Evolutionary conservation across 2,329 filamentous ascomycete genomes (phyloP), one percentile per base, ranked within the genome.

Genomic region (Ophiostoma novo-ulmi): DNA sequence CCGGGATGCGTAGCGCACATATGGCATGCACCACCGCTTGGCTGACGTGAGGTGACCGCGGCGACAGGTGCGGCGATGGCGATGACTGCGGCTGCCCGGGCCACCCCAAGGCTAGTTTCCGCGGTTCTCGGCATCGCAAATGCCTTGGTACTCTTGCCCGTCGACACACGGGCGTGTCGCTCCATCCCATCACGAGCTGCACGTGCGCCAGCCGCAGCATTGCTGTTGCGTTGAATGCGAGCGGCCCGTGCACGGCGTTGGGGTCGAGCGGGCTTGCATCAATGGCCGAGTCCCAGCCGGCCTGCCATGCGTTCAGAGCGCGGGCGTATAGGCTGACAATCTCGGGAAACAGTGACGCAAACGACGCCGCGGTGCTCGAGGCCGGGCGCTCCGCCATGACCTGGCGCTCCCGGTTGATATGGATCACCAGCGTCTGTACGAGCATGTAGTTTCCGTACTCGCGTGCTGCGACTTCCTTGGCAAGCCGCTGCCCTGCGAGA

Each of bases 401-500:
- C 17, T 69, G 52, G 7, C 68, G 36, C 38, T 66, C 69, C 4
- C 58, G 39, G 36, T 70, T 65, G 35, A 70, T 55, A 5, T 70
- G 69, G 5, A 44, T 31, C n/a, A 66, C 35, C 61, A 70, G 44
- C 22, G 58, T 64, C 58, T 66, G 61, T 4, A 70, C 39, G 31
- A 70, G 69, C 61, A 70, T 31, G 41, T 70, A 70, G 61, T 70
- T 70, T 17, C 61, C 69, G 26, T 65, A 70, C 44, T 64, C 69
- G 1, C 58, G 58, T 7, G 39, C 61, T 14, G 38, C 61, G 17
- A 38, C 58, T 17, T 63, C 69, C 39, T 55, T 52, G 41, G 58
- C 31, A 5, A 70, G 69, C 10, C 55, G 31, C 44, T 70, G 61
- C 13, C 69, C 69, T 31, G 13, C 2, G 5, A 70, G 69, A 3